Conservation (phyloP, 768 basidiomycete species). For the Royoungia palumana region DNA sequence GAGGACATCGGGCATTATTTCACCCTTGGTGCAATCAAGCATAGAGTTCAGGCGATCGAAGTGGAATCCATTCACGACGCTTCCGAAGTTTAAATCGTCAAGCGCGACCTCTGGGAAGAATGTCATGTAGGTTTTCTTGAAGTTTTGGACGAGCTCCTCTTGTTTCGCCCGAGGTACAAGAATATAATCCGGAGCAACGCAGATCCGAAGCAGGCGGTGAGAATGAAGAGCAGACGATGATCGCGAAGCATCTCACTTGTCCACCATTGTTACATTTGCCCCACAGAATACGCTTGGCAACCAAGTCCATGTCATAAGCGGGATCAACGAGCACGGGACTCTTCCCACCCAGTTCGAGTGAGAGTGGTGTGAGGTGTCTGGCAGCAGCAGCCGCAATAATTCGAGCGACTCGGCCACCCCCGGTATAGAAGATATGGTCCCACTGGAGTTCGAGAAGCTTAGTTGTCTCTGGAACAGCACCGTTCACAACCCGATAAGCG, state of each 20-base stretch:
- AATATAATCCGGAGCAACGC: constrained; percentile 44
- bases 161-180: constrained; percentile 41
- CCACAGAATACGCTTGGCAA: constrained; percentile 64
- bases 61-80: constrained; percentile 54
- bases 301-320: constrained; percentile 42
- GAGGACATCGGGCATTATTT: constrained; percentile 48
- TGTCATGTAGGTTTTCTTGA: constrained; percentile 40
- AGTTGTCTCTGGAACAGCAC: constrained; percentile 39
- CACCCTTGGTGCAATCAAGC: constrained; percentile 53
- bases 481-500: constrained; percentile 53
- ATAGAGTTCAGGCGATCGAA: constrained; percentile 51
- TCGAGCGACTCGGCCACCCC: constrained; percentile 28
- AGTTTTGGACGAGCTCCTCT: constrained; percentile 43
- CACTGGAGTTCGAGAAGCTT: constrained; percentile 30
- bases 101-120: constrained; percentile 58
- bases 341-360: constrained; percentile 39
- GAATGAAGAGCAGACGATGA: not conserved
- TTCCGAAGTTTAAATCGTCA: constrained; percentile 39
- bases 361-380: constrained; percentile 33
- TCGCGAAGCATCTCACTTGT: constrained; percentile 38
- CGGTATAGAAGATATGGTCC: constrained; percentile 39
- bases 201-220: constrained; percentile 26
- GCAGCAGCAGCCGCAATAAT: constrained; percentile 26
- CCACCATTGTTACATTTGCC: constrained; percentile 66
- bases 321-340: constrained; percentile 45